Evolutionary conservation across 805 yeast species (phyloP).

Genomic region (Grigorovia transvaalensis): DNA sequence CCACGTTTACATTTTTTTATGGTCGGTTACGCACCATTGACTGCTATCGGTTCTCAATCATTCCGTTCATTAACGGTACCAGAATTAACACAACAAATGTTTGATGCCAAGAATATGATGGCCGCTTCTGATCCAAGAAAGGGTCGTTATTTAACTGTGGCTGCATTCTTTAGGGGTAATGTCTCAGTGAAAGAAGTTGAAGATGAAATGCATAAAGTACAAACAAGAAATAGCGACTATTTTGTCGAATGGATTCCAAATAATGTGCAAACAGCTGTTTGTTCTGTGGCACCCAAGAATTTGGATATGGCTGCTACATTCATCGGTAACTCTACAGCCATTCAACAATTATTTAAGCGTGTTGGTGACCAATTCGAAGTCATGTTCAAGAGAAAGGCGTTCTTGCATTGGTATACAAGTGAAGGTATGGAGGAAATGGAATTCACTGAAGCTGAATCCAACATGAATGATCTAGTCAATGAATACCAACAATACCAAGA

Average conservation of each 20-base stretch:
- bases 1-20: conserved; percentile 92
- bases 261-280: conserved; percentile 88
- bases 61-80: conserved; percentile 81
- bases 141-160: conserved; percentile 87
- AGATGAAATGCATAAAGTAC: conserved; percentile 81
- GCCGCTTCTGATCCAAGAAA: conserved; percentile 87
- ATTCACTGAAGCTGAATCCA: conserved; percentile 87
- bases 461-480: conserved; percentile 77
- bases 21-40: conserved; percentile 90
- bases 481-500: conserved; percentile 93
- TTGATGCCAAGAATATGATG: conserved; percentile 90
- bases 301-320: conserved; percentile 86
- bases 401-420: conserved; percentile 90
- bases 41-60: conserved; percentile 68
- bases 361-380: conserved; percentile 83
- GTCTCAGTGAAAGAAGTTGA: conserved; percentile 90
- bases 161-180: conserved; percentile 90
- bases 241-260: conserved; percentile 96
- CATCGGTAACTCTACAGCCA: conserved; percentile 86
- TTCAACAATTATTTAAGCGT: conserved; percentile 83
- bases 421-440: conserved; percentile 97
- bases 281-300: conserved; percentile 81
- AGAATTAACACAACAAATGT: conserved; percentile 88
- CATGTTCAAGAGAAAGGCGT: conserved; percentile 89
- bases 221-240: conserved; percentile 67